Base-by-base conservation (phyloP, 2,329 filamentous ascomycete species). In the Aspergillus sp. region DNA sequence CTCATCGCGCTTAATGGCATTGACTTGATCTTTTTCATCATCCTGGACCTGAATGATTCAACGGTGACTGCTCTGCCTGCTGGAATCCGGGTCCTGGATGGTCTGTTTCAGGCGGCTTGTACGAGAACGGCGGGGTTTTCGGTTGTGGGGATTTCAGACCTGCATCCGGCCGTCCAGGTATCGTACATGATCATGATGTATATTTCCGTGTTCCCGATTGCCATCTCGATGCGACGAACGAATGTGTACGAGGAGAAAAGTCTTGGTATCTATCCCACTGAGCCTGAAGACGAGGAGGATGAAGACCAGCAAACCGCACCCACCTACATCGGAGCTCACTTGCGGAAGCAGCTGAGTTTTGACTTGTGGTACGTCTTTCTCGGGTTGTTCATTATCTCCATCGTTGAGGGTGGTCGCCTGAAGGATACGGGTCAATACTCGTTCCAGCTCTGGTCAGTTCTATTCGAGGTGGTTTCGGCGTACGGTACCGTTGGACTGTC, bases 141-240 rank as follows among this genome's bases (percentile, higher is more conserved):
- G 1, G 87, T 86, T 25, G 81, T 97, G 57, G 89, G 85, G 63
- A 72, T 97, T 35, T 74, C 86, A 1, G 72, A 79, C 0, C 74
- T 98, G 2, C 90, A 97, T 56, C 90, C 93, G 1, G 93, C 87
- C 3, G 88, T 96, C 49, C 90, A 95, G 60, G 89, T 94, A 12
- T 88, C 90, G 20, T 97, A 96, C 71, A 75, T 97, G 69, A 84
- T 97, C 68, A 97, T 97, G 93, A 97, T 97, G 93, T 97, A 97
- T 69, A 95, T 97, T 53, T 95, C 90, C 49, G 88, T 96, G 50
- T 95, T 95, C 59, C 91, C 91, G 4, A 95, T 97, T 58, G 91
- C 93, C 63, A 97, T 97, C 60, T 93, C 88, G 5, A 86, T 97
- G 59, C 89, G 91, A 46, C 79, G 88, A 54, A 96, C 91, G 49